Conservation (phyloP, 495 filamentous ascomycete species). For the Alectoria sarmentosa region DNA sequence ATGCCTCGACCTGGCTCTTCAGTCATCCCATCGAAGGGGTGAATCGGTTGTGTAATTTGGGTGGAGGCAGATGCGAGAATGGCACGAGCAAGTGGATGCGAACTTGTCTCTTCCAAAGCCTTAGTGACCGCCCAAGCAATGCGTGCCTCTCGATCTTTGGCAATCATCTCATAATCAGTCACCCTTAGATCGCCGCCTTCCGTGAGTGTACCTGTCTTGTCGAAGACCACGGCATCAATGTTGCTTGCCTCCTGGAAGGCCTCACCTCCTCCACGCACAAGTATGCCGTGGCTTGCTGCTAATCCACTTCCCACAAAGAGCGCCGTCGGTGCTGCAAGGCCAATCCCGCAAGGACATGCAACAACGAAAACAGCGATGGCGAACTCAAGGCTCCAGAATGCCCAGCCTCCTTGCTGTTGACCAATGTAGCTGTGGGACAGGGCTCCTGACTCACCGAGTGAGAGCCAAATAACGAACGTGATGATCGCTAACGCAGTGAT, state of each 20-base stretch:
- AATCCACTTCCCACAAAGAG: conserved; percentile 87
- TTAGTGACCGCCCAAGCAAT: conserved; percentile 50
- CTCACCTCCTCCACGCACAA: conserved; percentile 93
- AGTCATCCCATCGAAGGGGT: conserved; percentile 42
- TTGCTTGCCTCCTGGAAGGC: conserved; percentile 90
- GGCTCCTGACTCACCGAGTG: conserved; percentile 59
- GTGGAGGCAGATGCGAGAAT: conserved; percentile 60
- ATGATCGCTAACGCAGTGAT: conserved; percentile 73
- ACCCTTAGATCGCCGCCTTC: conserved; percentile 75
- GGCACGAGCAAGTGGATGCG: conserved; percentile 80
- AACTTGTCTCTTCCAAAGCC: conserved; percentile 72
- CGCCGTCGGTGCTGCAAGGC: conserved; percentile 86
- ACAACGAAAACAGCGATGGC: conserved; percentile 94
- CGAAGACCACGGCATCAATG: conserved; percentile 83
- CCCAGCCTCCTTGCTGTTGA: conserved; percentile 64
- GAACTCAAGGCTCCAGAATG: conserved; percentile 83
- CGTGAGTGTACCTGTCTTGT: conserved; percentile 93
- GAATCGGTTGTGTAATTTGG: conserved; percentile 27
- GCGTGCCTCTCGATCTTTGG: conserved; percentile 32
- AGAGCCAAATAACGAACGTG: conserved; percentile 81
- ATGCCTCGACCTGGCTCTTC: conserved; percentile 82
- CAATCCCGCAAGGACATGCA: conserved; percentile 90
- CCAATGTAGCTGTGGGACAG: conserved; percentile 64
- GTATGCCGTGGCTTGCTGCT: conserved; percentile 79
- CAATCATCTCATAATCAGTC: conserved; percentile 58